Base-by-base conservation (phyloP, 1,139 yeast genomes). In the Blastobotrys capitulatus region DNA sequence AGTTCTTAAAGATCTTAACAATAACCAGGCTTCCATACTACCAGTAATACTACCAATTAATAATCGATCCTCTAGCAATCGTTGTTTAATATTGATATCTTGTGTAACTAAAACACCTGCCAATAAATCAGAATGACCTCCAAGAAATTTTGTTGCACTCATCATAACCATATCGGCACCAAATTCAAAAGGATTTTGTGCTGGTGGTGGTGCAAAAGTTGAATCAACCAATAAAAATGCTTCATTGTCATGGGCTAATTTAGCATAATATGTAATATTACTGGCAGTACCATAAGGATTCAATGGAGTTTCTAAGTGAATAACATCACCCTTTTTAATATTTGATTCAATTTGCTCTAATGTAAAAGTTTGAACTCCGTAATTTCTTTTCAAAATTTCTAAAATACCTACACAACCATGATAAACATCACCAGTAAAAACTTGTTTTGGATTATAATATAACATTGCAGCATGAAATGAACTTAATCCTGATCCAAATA, bases 141-240 rank as follows among this genome's bases (percentile, higher is more conserved):
- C 96, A 63, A 88, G 83, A 67, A 82, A 90, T 65, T 89, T 89
- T 2, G 96, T 87, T 0, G 90, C 96, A 1, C 96, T 86, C 67
- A 89, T 96, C 80, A 90, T 71, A 15, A 89, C 79, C 60, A 86
- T 67, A 65, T 89, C 96, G 31, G 84, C 95, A 41, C 92, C 96
- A 58, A 76, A 83, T 38, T 75, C 72, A 68, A 87, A 88, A 6
- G 95, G 92, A 57, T 85, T 78, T 62, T 82, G 89, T 50, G 89
- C 70, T 7, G 96, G 96, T 15, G 95, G 95, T 22, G 97, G 97
- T 2, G 96, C 97, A 65, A 90, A 83, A 0, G 97, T 90, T 0
- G 96, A 79, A 65, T 90, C 97, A 8, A 89, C 83, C 25, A 82
- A 62, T 25, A 90, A 66, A 22, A 72, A 63, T 0, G 95, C 95